A percentile compares a stretch with the other conserved stretches of the same genome.
Evolutionary conservation across 352 stramenopile genomes (phyloP).

Genomic region (Peronosclerospora sorghi): DNA sequence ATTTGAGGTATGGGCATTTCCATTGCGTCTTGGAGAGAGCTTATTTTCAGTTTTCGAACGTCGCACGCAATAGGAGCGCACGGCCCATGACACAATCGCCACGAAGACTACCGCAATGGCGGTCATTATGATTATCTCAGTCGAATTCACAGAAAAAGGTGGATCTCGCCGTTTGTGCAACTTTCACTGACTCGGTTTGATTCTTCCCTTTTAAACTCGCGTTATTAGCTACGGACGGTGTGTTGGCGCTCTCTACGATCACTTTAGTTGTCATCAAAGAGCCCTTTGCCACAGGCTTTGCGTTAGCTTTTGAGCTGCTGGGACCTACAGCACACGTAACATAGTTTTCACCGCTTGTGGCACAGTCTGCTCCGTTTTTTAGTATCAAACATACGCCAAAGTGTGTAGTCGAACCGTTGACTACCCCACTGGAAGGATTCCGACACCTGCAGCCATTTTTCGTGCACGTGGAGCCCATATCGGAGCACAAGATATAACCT

Average conservation of each 20-base stretch:
- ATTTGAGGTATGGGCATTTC: constrained; percentile 3
- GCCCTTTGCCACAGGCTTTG: constrained; percentile 1
- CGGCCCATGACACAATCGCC: constrained; percentile 17
- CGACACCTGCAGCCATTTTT: constrained; percentile 26
- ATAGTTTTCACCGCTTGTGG: constrained; percentile 15
- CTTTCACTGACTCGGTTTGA: not conserved
- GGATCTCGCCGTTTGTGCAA: constrained; percentile 1
- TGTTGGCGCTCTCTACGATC: constrained; percentile 10
- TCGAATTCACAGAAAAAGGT: constrained; percentile 13
- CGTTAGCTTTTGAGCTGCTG: not conserved
- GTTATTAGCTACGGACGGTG: not conserved
- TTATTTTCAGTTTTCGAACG: constrained; percentile 9
- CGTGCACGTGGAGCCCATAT: constrained; percentile 23
- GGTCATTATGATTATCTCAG: constrained; percentile 17
- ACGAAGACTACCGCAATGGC: constrained; percentile 21
- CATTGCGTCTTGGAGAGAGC: constrained; percentile 4
- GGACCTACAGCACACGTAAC: constrained; percentile 16
- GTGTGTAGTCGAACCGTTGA: constrained; percentile 13
- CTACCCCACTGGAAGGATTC: constrained; percentile 2
- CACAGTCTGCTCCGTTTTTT: constrained; percentile 13
- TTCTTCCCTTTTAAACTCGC: constrained; percentile 1
- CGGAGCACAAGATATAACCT: constrained; percentile 18
- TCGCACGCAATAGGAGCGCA: constrained; percentile 16
- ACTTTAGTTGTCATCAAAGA: constrained; percentile 4
- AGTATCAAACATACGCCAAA: constrained; percentile 24